These are phyloP conservation scores for Phytophthora litchii DNA, from an alignment of 352 stramenopile species.

Conservation along the genomic window DNA sequence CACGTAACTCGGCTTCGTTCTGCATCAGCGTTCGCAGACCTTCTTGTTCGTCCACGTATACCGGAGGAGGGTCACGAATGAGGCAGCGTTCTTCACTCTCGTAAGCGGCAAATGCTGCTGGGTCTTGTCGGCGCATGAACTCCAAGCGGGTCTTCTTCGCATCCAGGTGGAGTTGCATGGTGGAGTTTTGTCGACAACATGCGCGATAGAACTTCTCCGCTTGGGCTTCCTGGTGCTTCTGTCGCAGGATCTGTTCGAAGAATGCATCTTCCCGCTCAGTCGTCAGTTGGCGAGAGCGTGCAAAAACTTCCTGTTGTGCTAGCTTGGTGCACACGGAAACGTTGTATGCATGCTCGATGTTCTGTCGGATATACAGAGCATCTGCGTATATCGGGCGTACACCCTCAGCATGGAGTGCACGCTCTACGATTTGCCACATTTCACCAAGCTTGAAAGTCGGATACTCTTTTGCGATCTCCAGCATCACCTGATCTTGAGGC, in stretches of 20 bases:
- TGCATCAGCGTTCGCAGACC: slow-evolving; percentile 38
- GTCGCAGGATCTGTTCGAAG: slow-evolving; percentile 54
- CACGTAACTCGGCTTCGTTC: slow-evolving; percentile 64
- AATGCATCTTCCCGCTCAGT: slow-evolving; percentile 46
- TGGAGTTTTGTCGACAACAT: slow-evolving; percentile 69
- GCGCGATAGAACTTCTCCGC: slow-evolving; percentile 59
- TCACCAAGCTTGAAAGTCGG: slow-evolving; percentile 68
- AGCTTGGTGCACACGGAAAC: slow-evolving; percentile 67
- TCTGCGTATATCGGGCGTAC: slow-evolving; percentile 79
- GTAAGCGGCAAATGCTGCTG: slow-evolving; percentile 53
- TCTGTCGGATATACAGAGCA: slow-evolving; percentile 67
- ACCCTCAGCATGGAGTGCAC: slow-evolving; percentile 63
- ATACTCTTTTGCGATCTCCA: slow-evolving; percentile 81
- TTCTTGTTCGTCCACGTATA: slow-evolving; percentile 55
- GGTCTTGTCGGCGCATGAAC: slow-evolving; percentile 71
- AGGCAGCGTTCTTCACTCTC: slow-evolving; percentile 48
- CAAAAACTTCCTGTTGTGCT: slow-evolving; percentile 59
- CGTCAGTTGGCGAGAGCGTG: slow-evolving; percentile 19
- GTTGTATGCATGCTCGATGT: slow-evolving; percentile 80
- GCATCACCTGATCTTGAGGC: slow-evolving; percentile 58
- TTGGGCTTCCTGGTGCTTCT: slow-evolving; percentile 77
- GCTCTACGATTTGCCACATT: slow-evolving; percentile 79
- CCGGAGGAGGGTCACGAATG: slow-evolving; percentile 57
- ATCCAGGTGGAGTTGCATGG: slow-evolving; percentile 75
- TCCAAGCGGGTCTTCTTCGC: slow-evolving; percentile 75